Percentiles rank a stretch among this genome's conserved stretches.
Conservation (phyloP, 2,329 filamentous ascomycete genomes). For the Penicillium sp. region DNA sequence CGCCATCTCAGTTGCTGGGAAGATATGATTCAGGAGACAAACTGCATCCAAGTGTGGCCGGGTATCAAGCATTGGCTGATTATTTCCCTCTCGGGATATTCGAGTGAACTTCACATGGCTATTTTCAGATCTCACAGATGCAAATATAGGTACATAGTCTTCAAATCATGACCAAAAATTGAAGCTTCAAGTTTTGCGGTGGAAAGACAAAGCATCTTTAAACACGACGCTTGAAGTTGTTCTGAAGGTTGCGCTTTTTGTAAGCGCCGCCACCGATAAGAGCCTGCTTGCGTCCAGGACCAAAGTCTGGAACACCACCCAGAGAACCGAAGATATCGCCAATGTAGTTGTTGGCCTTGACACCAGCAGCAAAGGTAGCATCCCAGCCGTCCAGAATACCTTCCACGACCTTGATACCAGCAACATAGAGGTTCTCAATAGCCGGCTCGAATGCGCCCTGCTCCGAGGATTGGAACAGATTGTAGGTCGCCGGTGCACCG, state of each 20-base stretch:
- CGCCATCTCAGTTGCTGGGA: constrained; percentile 49
- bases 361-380: constrained; percentile 54
- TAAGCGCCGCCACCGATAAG: constrained; percentile 21
- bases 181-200: background rate
- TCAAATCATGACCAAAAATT: background rate
- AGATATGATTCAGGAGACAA: constrained; percentile 62
- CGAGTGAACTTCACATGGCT: background rate
- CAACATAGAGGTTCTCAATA: constrained; percentile 63
- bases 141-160: background rate
- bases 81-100: constrained; percentile 58
- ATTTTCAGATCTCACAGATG: background rate
- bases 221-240: constrained; percentile 7
- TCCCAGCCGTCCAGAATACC: constrained; percentile 64
- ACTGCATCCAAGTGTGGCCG: constrained; percentile 59
- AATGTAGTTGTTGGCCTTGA: constrained; percentile 62
- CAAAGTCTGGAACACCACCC: constrained; percentile 65
- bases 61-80: constrained; percentile 60
- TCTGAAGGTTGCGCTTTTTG: constrained; percentile 17
- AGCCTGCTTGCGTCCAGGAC: constrained; percentile 32
- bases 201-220: background rate
- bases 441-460: constrained; percentile 65
- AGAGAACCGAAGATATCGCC: constrained; percentile 70
- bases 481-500: constrained; percentile 54
- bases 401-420: constrained; percentile 62
- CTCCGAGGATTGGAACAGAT: constrained; percentile 55